phyloP scores from a whole-genome alignment of 1,284 basidiomycete species.

The Filobasidium uniguttulatum region DNA sequence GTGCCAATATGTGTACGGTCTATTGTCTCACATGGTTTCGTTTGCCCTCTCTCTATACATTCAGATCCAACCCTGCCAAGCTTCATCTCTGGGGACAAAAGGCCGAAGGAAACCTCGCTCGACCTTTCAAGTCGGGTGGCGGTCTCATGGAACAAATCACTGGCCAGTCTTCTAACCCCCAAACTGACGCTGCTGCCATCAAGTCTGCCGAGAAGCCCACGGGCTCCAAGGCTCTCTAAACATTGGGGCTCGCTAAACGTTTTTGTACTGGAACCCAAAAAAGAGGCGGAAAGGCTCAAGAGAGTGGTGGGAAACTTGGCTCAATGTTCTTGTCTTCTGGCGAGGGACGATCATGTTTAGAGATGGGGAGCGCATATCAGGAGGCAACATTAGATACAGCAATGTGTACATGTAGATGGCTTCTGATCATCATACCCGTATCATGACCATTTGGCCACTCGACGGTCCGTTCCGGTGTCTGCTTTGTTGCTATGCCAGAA shows the following conservation, averaged over 20 bases:
- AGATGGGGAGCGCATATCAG: no score
- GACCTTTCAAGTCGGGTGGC: constrained; percentile 71
- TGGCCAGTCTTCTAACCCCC: constrained; percentile 19
- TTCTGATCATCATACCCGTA: no score
- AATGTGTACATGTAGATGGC: no score
- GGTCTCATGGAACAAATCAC: constrained; percentile 53
- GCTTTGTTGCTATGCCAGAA: no score
- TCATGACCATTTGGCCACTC: no score
- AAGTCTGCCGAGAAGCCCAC: constrained; percentile 70
- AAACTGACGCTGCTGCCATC: constrained; percentile 71
- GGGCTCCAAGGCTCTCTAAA: constrained; percentile 48
- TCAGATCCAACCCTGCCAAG: constrained; percentile 53
- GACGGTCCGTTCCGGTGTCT: no score
- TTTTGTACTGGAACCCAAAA: no score
- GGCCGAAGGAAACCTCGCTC: constrained; percentile 73
- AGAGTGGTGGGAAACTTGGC: no score
- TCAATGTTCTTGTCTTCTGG: no score
- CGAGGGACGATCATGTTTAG: no score
- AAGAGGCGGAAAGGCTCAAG: no score
- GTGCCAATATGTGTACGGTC: not conserved
- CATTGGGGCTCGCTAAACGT: not conserved
- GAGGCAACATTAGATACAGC: no score
- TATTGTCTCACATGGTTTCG: not conserved
- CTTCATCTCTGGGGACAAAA: constrained; percentile 63
- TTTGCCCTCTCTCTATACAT: not conserved